These are phyloP conservation scores for Eucalyptus globulus DNA, from an alignment of 345 rosid species.

Conservation along the genomic window DNA sequence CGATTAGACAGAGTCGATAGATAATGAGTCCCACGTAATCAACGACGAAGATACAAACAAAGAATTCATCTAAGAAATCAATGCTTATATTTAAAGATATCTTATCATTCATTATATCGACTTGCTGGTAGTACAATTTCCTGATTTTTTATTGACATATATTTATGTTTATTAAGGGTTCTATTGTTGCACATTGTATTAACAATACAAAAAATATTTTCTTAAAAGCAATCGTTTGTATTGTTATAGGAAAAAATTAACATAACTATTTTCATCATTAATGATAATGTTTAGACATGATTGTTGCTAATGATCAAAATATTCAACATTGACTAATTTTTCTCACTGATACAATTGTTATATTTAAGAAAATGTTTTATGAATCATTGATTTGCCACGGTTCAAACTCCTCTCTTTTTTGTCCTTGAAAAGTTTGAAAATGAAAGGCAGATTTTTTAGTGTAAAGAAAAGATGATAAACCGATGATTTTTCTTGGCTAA, in stretches of 20 bases:
- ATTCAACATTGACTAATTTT: not conserved
- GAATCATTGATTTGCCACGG: not conserved
- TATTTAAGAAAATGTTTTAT: not conserved
- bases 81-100: not conserved
- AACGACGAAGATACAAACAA: rapidly evolving
- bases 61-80: not conserved
- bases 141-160: not conserved
- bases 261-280: not conserved
- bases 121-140: rapidly evolving
- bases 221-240: not conserved
- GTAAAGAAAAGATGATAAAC: not conserved
- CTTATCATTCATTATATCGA: not conserved
- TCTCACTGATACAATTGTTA: rapidly evolving
- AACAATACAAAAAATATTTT: not conserved
- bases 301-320: not conserved
- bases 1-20: not conserved
- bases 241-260: not conserved
- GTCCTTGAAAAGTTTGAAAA: not conserved
- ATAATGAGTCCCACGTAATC: not conserved
- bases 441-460: not conserved
- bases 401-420: not conserved
- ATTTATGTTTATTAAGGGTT: not conserved
- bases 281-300: not conserved
- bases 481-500: not conserved
- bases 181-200: not conserved